phyloP scores from a whole-genome alignment of 768 basidiomycete species.

The Terana coerulea region DNA sequence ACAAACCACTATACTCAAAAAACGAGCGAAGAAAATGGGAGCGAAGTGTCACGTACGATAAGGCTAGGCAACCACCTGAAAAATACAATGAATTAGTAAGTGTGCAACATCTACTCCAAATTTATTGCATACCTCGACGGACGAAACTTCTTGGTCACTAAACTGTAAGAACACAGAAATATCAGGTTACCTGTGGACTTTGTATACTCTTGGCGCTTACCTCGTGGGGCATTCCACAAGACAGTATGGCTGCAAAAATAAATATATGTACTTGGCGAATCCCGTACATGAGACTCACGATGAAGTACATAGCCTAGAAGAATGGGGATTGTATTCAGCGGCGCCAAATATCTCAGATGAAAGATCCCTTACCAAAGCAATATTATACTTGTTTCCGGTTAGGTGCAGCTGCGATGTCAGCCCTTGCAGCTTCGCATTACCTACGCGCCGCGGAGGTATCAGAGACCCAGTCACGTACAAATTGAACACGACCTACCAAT shows the following conservation, averaged over 20 bases:
- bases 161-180: constrained; percentile 20
- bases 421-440: constrained; percentile 28
- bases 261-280: not conserved
- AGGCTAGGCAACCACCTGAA: constrained; percentile 56
- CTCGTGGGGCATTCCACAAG: constrained; percentile 68
- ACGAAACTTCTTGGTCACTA: constrained; percentile 57
- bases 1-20: no score
- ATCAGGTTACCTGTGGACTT: not conserved
- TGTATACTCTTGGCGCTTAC: no score
- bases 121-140: constrained; percentile 39
- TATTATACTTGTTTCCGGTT: constrained; percentile 20
- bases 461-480: not conserved
- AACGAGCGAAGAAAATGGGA: not conserved
- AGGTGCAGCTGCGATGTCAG: constrained; percentile 27
- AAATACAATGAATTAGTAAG: no score
- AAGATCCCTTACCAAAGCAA: constrained; percentile 11
- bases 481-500: constrained; percentile 1
- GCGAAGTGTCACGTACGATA: constrained; percentile 36
- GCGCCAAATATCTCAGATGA: no score
- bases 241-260: constrained; percentile 44
- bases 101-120: not conserved
- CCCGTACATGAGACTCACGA: constrained; percentile 37
- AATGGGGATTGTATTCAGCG: no score
- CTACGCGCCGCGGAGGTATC: not conserved
- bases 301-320: constrained; percentile 69